Evolutionary conservation across 2,329 filamentous ascomycete genomes (phyloP).

Genomic region (Thyridium curvatum): DNA sequence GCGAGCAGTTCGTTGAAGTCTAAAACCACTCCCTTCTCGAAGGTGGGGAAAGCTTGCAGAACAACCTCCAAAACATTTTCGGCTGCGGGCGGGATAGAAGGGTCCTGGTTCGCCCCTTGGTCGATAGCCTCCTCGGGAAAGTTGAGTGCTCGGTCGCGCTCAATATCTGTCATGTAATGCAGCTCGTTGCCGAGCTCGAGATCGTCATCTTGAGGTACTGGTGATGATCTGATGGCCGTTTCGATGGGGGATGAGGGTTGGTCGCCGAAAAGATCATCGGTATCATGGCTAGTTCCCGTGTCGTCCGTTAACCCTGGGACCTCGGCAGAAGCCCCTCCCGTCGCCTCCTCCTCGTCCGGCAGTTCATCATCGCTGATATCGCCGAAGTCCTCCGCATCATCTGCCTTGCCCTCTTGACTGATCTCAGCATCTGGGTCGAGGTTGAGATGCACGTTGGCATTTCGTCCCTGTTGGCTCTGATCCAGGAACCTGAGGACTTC

Average conservation of each 20-base stretch:
- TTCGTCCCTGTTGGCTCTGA: constrained; percentile 30
- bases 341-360: constrained; percentile 65
- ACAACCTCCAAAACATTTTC: constrained; percentile 71
- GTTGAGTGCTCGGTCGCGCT: constrained; percentile 31
- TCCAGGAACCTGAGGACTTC: constrained; percentile 38
- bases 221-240: constrained; percentile 34
- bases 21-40: constrained; percentile 67
- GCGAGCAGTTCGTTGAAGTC: constrained; percentile 80
- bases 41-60: constrained; percentile 74
- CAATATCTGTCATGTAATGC: constrained; percentile 11
- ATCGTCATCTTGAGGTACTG: constrained; percentile 32
- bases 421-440: constrained; percentile 41
- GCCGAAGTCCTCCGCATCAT: constrained; percentile 82
- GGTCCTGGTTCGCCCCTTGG: constrained; percentile 49
- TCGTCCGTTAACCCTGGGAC: constrained; percentile 53
- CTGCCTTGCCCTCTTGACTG: constrained; percentile 73
- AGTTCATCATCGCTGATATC: constrained; percentile 93
- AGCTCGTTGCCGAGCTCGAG: constrained; percentile 24
- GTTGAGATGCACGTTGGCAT: constrained; percentile 27
- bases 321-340: constrained; percentile 29
- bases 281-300: constrained; percentile 52
- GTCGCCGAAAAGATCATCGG: constrained; percentile 66
- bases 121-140: constrained; percentile 36
- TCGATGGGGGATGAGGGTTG: constrained; percentile 42
- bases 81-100: constrained; percentile 60